Percentiles rank a stretch among this genome's conserved stretches.
Conservation (phyloP, 2,329 filamentous ascomycete species). For the Calonectria pseudoreteaudii region DNA sequence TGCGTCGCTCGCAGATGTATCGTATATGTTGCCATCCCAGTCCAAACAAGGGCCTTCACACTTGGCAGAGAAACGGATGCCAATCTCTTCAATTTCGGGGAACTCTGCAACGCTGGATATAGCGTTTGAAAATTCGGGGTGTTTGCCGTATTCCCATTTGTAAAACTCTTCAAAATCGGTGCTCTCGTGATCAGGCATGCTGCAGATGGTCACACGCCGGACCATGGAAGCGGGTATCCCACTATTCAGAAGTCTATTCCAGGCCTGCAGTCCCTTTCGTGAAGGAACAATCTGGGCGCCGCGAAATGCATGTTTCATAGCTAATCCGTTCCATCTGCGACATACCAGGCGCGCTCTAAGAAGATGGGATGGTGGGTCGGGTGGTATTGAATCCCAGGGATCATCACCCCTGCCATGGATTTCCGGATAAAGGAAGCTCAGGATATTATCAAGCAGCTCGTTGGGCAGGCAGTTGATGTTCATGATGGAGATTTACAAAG, state of each 20-base stretch:
- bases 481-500: background rate
- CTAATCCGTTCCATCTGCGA: conserved; percentile 21
- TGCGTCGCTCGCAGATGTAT: background rate
- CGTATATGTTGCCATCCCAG: no score
- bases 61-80: background rate
- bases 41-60: background rate
- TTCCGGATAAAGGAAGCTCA: background rate
- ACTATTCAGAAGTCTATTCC: background rate
- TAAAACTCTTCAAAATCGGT: background rate
- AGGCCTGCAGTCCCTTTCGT: background rate
- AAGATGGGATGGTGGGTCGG: background rate
- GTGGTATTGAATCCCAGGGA: background rate
- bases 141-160: background rate
- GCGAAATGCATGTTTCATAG: background rate
- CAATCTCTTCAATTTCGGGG: background rate
- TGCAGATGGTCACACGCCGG: conserved; percentile 22
- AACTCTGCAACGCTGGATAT: background rate
- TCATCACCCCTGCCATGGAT: background rate
- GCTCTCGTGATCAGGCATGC: background rate
- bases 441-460: background rate
- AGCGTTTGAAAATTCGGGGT: background rate
- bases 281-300: background rate
- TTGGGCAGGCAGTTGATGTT: background rate
- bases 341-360: conserved; percentile 16
- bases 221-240: background rate